phyloP scores from a whole-genome alignment of 1,139 yeast species.

The Geotrichum bryndzae region DNA sequence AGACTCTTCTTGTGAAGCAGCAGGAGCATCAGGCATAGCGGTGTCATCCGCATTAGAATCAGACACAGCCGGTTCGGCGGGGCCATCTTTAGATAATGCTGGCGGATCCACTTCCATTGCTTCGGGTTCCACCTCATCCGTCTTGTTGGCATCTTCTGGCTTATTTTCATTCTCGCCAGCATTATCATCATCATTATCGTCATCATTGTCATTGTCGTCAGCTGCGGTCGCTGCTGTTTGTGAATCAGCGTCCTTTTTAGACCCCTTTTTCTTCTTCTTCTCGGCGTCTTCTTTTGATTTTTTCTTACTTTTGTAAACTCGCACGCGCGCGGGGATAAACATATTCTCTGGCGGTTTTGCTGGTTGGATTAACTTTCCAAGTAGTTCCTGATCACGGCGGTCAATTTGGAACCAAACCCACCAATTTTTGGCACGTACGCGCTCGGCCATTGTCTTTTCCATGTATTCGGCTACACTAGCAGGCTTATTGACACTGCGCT shows the following conservation, averaged over 20 bases:
- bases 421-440: conserved; percentile 55
- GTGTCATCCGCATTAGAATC: background rate
- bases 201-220: background rate
- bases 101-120: conserved; percentile 3
- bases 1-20: background rate
- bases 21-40: background rate
- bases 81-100: background rate
- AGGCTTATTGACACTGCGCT: conserved; percentile 57
- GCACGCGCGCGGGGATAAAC: conserved; percentile 27
- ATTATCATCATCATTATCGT: background rate
- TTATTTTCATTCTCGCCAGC: background rate
- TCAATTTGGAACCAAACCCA: conserved; percentile 84
- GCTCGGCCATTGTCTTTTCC: conserved; percentile 55
- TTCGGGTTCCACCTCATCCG: background rate
- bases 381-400: conserved; percentile 60
- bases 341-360: conserved; percentile 31
- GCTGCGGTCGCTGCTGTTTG: background rate
- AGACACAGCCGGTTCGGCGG: background rate
- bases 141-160: background rate
- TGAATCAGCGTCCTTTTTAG: conserved; percentile 6
- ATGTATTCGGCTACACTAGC: conserved; percentile 55
- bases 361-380: conserved; percentile 28
- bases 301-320: conserved; percentile 28
- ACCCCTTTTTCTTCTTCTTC: conserved; percentile 4
- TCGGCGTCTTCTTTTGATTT: conserved; percentile 13